A percentile compares a stretch with the other conserved stretches of the same genome.
phyloP scores from a whole-genome alignment of 208 protist genomes.

The Acanthamoeba healyi region DNA sequence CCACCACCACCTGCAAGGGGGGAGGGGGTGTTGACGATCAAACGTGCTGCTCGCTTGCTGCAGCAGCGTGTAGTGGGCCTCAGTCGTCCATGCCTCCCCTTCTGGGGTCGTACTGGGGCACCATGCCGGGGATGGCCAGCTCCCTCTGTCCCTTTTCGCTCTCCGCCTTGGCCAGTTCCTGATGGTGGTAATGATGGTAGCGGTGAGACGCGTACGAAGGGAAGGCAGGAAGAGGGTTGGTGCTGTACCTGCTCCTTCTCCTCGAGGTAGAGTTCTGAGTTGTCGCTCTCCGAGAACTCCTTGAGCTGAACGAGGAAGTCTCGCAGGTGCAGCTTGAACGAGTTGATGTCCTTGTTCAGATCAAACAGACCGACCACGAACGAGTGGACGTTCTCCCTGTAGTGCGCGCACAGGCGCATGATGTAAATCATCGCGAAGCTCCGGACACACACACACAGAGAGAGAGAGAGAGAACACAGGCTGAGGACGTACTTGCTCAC shows the following conservation, averaged over 20 bases:
- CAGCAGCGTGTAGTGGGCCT: no score
- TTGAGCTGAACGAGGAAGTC: conserved; percentile 93
- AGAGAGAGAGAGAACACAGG: background rate
- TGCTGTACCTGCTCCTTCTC: conserved; percentile 22
- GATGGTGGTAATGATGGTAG: background rate
- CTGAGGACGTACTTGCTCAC: conserved; percentile 82
- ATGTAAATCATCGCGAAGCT: no score
- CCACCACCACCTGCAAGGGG: no score
- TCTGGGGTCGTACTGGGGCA: conserved; percentile 59
- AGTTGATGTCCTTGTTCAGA: conserved; percentile 77
- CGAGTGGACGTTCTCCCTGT: conserved; percentile 75
- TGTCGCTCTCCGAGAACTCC: conserved; percentile 71
- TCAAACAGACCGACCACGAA: conserved; percentile 83
- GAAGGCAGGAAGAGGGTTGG: background rate
- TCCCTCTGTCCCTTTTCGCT: conserved; percentile 54
- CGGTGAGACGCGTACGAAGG: background rate
- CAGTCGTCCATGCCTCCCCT: conserved; percentile 30
- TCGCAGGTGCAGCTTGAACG: conserved; percentile 90
- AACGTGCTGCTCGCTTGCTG: no score
- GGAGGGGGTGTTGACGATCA: no score
- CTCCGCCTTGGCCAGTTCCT: conserved; percentile 61
- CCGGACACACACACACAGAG: no score
- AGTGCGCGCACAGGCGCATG: no score
- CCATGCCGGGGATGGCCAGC: conserved; percentile 71
- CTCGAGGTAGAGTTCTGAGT: conserved; percentile 60